Evolutionary conservation across 305 asterid species (phyloP).

Genomic region (Lippia alba): DNA sequence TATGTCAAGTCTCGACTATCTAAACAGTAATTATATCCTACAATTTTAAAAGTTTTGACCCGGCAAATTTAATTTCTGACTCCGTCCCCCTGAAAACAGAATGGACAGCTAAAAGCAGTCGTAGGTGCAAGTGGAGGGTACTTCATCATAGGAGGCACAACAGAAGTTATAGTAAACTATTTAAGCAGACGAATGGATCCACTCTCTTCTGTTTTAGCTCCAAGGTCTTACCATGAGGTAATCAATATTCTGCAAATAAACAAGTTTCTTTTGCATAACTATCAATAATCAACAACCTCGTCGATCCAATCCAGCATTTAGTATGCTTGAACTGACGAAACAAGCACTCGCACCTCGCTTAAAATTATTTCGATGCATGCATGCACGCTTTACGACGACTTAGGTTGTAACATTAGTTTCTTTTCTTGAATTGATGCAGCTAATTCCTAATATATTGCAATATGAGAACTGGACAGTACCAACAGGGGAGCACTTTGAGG

Average conservation of each 20-base stretch:
- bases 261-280: background rate
- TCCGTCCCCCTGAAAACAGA: slow-evolving; percentile 34
- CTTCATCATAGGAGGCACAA: slow-evolving; percentile 55
- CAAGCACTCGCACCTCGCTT: no score
- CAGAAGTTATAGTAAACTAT: slow-evolving; percentile 58
- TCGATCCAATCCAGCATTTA: no score
- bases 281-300: no score
- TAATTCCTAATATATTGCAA: slow-evolving; percentile 55
- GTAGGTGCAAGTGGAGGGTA: slow-evolving; percentile 76
- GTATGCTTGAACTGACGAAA: no score
- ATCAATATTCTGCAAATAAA: background rate
- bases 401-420: background rate
- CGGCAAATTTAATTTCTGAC: no score
- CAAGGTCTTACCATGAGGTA: slow-evolving; percentile 74
- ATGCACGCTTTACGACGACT: no score
- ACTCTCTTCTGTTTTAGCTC: slow-evolving; percentile 64
- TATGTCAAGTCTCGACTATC: no score
- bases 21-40: no score
- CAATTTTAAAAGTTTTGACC: no score
- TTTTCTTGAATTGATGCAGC: slow-evolving; percentile 39
- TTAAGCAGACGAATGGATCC: slow-evolving; percentile 66
- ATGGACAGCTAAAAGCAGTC: slow-evolving; percentile 52
- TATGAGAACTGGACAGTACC: slow-evolving; percentile 81
- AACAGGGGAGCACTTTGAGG: slow-evolving; percentile 63
- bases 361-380: no score